Base-by-base conservation (phyloP, 352 stramenopile genomes). In the Phytopythium mirpurense region DNA sequence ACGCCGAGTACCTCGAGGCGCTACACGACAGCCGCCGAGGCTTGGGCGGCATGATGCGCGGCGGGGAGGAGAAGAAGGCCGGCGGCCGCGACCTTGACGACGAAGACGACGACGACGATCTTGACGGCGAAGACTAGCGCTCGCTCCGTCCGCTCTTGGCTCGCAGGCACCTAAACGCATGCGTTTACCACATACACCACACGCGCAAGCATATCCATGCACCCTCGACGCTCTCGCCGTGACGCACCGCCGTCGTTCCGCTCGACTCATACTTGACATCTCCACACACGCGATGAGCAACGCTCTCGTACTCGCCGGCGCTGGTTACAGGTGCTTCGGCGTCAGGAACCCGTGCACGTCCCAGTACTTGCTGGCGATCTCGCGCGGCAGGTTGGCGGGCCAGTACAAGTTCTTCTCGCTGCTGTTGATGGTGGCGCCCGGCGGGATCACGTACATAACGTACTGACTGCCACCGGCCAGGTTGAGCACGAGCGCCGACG, bases 1-100 rank as follows among this genome's bases (percentile, higher is more conserved):
- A 96, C 50, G 77, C 73, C 9, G 84, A 96, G 58, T 96, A 95
- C 59, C 64, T 91, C 23, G 82, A 90, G 49, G 87, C 91, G 76
- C 72, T 95, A 34, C 78, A 93, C 40, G 72, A 77, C 38, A 78
- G 48, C 31, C 41, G 21, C 10, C 51, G 56, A 36, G 55, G 55
- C 21, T 67, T 64, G 23, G 54, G 73, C 23, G 59, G 63, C 16
- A n/a, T 51, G 10, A 24, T 38, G 11, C 29, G 45, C 6, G 29
- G 31, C 29, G 46, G 46, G 11, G 46, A 52, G 21, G 46, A 52
- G 46, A 52, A 52, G 46, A 52, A 52, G 46, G 19, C 42, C 18
- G 29, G 31, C 14, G 29, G n/a, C 27, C 29, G 34, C 0, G 21
- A 19, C 23, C n/a, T 47, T 19, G 46, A 51, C 18, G 45, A 38